phyloP scores from a whole-genome alignment of 768 basidiomycete species.

The Boletus fagicola region DNA sequence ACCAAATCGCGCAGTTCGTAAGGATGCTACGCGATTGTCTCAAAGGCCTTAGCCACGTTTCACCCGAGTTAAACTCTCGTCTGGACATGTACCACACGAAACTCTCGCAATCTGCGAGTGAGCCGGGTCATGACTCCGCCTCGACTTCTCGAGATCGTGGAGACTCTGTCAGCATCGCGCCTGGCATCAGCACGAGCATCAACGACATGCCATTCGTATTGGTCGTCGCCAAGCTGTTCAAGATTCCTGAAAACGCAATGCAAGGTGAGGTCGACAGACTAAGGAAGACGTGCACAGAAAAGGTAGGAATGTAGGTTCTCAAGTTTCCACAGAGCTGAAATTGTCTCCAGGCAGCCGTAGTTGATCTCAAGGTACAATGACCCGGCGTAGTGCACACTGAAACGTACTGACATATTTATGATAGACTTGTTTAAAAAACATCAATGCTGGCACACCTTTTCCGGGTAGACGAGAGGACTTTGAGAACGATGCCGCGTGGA shows the following conservation, averaged over 20 bases:
- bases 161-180: slow-evolving; percentile 44
- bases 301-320: slow-evolving; percentile 40
- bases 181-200: slow-evolving; percentile 46
- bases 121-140: slow-evolving; percentile 66
- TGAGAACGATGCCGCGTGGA: slow-evolving; percentile 76
- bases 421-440: slow-evolving; percentile 84
- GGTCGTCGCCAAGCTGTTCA: slow-evolving; percentile 70
- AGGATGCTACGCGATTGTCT: slow-evolving; percentile 82
- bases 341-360: slow-evolving; percentile 65
- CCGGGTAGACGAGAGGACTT: slow-evolving; percentile 89
- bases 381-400: neutral
- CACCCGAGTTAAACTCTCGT: slow-evolving; percentile 77
- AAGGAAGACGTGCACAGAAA: slow-evolving; percentile 67
- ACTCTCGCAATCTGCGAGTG: slow-evolving; percentile 60
- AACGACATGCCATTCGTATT: slow-evolving; percentile 76
- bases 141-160: slow-evolving; percentile 55
- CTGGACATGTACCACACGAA: slow-evolving; percentile 84
- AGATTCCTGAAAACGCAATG: slow-evolving; percentile 62
- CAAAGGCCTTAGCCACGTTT: slow-evolving; percentile 67
- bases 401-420: slow-evolving; percentile 9
- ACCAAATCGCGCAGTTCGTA: slow-evolving; percentile 88
- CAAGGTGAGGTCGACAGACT: slow-evolving; percentile 74
- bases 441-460: slow-evolving; percentile 79
- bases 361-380: slow-evolving; percentile 73
- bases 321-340: neutral